Conservation (phyloP, 1,284 basidiomycete genomes). For the Trichosporon sp. region DNA sequence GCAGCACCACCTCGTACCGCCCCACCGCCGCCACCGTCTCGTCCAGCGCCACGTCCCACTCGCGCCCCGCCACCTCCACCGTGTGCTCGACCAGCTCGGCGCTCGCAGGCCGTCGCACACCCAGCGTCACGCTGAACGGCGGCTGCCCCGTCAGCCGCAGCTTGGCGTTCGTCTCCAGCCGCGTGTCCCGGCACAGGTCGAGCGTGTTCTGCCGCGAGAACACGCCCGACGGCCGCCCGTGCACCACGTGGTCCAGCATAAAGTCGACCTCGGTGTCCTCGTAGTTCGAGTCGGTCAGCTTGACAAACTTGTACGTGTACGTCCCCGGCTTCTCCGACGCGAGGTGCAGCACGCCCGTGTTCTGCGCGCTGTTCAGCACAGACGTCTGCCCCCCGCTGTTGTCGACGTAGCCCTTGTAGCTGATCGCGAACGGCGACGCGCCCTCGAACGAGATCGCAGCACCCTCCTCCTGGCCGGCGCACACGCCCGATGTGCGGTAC, state of each 20-base stretch:
- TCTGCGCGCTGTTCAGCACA: conserved; percentile 79
- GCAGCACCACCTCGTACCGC: conserved; percentile 71
- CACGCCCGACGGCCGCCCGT: conserved; percentile 66
- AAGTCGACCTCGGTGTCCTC: conserved; percentile 50
- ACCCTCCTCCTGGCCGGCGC: conserved; percentile 71
- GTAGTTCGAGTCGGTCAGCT: conserved; percentile 84
- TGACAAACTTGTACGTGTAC: conserved; percentile 82
- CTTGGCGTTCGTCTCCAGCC: conserved; percentile 57
- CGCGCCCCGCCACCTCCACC: conserved; percentile 58
- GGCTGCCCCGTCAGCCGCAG: conserved; percentile 71
- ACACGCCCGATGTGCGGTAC: conserved; percentile 59
- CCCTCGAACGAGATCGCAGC: conserved; percentile 75
- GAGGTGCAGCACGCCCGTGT: conserved; percentile 74
- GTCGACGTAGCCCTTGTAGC: conserved; percentile 47
- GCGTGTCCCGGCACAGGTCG: conserved; percentile 64
- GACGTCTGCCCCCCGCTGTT: conserved; percentile 57
- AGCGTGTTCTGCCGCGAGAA: conserved; percentile 66
- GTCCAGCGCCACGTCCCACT: conserved; percentile 73
- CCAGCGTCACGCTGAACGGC: conserved; percentile 75
- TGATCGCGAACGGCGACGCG: conserved; percentile 77
- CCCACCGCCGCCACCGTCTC: conserved; percentile 73
- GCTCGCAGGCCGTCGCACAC: conserved; percentile 68
- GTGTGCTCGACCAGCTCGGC: conserved; percentile 60
- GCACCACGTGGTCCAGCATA: conserved; percentile 75
- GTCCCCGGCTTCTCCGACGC: conserved; percentile 67